Base-by-base conservation (phyloP, 768 basidiomycete genomes). In the Phylloporus scabripes region DNA sequence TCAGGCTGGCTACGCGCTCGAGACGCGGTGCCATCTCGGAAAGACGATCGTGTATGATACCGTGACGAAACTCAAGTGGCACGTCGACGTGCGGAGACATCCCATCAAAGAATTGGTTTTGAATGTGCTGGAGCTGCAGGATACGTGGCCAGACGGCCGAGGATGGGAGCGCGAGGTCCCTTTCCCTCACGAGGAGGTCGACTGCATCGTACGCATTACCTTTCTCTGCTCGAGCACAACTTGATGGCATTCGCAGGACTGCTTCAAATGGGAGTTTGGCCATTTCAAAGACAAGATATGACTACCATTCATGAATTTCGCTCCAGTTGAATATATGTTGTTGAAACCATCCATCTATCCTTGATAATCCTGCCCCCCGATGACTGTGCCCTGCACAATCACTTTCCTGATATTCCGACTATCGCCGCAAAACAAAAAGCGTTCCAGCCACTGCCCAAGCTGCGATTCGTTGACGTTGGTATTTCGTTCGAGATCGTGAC, bases 361-460 rank as follows among this genome's bases (percentile, higher is more conserved):
- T n/a, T 55, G 54, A 46, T 65, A 66, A 42, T 70, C 72, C 41
- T 68, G 73, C 11, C 94, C 94, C 9, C 91, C 93, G 31, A 97
- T 80, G 31, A 80, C 64, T 38, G 72, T 66, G 1, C 94, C 93
- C 59, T 88, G 83, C 14, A 98, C 93, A 60, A 83, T 93, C 17
- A 97, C 93, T 48, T 75, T 73, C 43, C 69, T 69, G 48, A 96
- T 82, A 67, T 92, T 94, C 62, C 91, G 74, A 62, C 90, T 83
- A 64, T 95, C 92, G 7, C 90, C 92, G 36, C 82, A 81, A 61
- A 91, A 92, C 54, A 95, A 70, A 68, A 94, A 92, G 51, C 82
- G 75, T 69, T 96, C 93, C 56, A 97, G 72, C 66, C 54, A 80
- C 72, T 40, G 68, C 73, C 51, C 80, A 48, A 91, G 62, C 48